Evolutionary conservation across 257 asterid species (phyloP), one percentile per base, ranked within the genome.

Genomic region (Solanum arcanum): DNA sequence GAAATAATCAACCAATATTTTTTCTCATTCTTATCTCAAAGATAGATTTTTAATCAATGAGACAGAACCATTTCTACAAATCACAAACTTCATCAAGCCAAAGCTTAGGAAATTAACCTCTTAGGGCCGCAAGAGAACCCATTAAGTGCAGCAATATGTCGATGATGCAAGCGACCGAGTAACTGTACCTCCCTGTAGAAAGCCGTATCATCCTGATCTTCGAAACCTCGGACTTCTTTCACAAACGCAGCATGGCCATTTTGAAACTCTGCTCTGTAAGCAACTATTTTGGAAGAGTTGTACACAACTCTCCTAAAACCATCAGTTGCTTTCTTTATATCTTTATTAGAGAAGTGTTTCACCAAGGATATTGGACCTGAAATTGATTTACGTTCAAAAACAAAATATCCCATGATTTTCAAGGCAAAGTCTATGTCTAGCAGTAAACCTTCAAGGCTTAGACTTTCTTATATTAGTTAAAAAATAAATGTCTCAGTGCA

Each of bases 251-350:
- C 91, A 85, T 83, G 77, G 13, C 98, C 98, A 87, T 94, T 91
- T 52, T 64, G 91, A 89, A 94, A 94, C 74, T 52, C 94, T 90
- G 99, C 99, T 91, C 85, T 91, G 90, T 96, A 95, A 83, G 88
- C 91, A 84, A 90, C 87, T 86, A 91, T 96, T 31, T 85, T 83
- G 12, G 91, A 88, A 81, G 95, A 91, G 86, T 59, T 94, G 46
- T 86, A 86, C 13, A 91, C 42, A 44, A 90, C 88, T 88, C 98
- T 91, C 86, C 88, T 91, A 88, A 96, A 95, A 70, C 98, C 94
- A 44, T 95, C 96, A 0, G 99, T 95, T 41, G 98, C 99, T 92
- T 90, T 96, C 95, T 95, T 96, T 92, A 96, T 89, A 70, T 95
- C 98, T 84, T 90, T 94, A 88, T 94, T 93, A 10, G 98, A 94